Evolutionary conservation across 805 yeast species (phyloP).

Genomic region (Lipomyces lipofer): DNA sequence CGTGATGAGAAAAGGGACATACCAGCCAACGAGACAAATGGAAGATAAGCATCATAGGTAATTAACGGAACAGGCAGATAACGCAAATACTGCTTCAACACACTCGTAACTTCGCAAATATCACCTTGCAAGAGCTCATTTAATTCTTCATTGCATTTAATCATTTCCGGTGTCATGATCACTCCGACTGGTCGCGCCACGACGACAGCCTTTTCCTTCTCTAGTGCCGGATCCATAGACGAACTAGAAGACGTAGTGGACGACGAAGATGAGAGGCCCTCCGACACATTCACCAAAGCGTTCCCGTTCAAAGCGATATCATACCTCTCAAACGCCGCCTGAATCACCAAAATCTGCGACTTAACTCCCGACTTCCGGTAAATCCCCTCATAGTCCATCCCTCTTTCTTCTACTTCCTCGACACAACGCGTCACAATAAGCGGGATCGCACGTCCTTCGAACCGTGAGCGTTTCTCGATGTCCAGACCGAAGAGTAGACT

Average conservation of each 20-base stretch:
- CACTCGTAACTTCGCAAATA: conserved; percentile 81
- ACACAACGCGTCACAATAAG: conserved; percentile 69
- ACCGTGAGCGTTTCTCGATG: conserved; percentile 60
- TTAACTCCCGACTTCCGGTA: conserved; percentile 87
- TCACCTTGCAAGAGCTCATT: conserved; percentile 55
- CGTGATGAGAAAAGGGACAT: not conserved
- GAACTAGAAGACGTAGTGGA: not conserved
- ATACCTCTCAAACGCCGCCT: conserved; percentile 42
- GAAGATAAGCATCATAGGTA: conserved; percentile 66
- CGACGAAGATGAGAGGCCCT: not conserved
- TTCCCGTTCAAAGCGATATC: conserved; percentile 1
- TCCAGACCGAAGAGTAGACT: conserved; percentile 45
- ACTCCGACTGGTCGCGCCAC: not conserved
- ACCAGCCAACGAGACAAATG: conserved; percentile 56
- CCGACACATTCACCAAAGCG: not conserved
- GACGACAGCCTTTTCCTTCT: not conserved
- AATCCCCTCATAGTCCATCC: conserved; percentile 78
- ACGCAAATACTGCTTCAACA: conserved; percentile 83
- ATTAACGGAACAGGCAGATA: conserved; percentile 83
- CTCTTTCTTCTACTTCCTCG: conserved; percentile 73
- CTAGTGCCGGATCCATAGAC: conserved; percentile 3
- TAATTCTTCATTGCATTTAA: conserved; percentile 30
- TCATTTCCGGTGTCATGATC: conserved; percentile 2
- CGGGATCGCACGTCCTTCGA: conserved; percentile 68
- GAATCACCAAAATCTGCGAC: conserved; percentile 57